These are phyloP conservation scores for Nephelium lappaceum DNA, from an alignment of 345 rosid genomes.

Conservation along the genomic window DNA sequence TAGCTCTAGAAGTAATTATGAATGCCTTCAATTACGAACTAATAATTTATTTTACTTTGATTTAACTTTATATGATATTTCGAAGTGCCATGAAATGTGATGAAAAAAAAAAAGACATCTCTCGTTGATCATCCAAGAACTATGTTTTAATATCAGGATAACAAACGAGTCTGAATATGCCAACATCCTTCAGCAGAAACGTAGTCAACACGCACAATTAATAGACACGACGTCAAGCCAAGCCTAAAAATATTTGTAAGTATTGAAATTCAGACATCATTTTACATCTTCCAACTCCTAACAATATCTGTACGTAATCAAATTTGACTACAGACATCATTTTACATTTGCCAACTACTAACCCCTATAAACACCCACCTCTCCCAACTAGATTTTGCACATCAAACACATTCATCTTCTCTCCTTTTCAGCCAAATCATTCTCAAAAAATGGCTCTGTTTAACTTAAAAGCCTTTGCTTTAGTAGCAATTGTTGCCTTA, in stretches of 20 bases:
- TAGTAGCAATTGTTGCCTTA: conserved; percentile 12
- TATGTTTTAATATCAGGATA: too few species aligned
- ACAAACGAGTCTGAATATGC: too few species aligned
- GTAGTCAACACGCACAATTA: neutral
- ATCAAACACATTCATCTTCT: neutral
- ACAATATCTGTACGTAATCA: neutral
- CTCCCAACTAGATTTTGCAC: neutral
- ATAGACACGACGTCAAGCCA: neutral
- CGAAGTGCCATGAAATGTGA: too few species aligned
- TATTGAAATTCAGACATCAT: too few species aligned
- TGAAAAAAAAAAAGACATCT: too few species aligned
- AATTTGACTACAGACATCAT: neutral
- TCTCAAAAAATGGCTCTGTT: conserved; percentile 8
- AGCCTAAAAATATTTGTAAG: neutral
- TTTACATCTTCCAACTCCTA: neutral
- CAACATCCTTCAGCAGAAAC: neutral
- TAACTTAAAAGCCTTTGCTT: neutral
- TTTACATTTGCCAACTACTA: neutral
- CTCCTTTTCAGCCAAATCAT: neutral
- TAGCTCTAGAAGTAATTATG: too few species aligned
- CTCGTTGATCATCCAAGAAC: too few species aligned
- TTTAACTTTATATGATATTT: too few species aligned
- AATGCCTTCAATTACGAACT: too few species aligned
- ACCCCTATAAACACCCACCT: conserved; percentile 1
- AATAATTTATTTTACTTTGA: too few species aligned